phyloP scores from a whole-genome alignment of 2,329 filamentous ascomycete species.

The Calcarisporium arbuscula region DNA sequence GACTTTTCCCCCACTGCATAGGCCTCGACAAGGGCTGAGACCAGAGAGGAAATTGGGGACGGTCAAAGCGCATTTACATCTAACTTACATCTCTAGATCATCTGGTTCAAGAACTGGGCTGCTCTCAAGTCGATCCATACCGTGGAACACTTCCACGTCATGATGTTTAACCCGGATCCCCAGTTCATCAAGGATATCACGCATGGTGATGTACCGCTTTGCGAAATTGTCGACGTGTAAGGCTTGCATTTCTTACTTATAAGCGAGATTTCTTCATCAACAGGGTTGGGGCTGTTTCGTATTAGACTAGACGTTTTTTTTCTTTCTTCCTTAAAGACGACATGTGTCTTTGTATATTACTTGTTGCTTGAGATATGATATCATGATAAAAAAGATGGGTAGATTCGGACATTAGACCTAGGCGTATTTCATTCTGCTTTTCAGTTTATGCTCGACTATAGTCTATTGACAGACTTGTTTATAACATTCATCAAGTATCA shows the following conservation, averaged over 20 bases:
- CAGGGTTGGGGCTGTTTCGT: too few relatives aligned
- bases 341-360: too few relatives aligned
- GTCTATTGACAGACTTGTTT: too few relatives aligned
- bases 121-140: slow-evolving; percentile 77
- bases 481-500: too few relatives aligned
- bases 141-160: slow-evolving; percentile 92
- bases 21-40: neutral
- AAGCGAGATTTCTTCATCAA: too few relatives aligned
- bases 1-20: neutral
- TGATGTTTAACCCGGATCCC: slow-evolving; percentile 72
- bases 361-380: too few relatives aligned
- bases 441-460: too few relatives aligned
- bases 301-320: too few relatives aligned
- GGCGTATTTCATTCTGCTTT: too few relatives aligned
- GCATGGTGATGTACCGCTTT: slow-evolving; percentile 63
- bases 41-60: neutral
- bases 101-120: slow-evolving; percentile 69
- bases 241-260: neutral
- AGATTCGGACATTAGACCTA: too few relatives aligned
- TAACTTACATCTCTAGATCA: slow-evolving; percentile 20
- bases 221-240: slow-evolving; percentile 30
- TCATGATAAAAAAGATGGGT: too few relatives aligned
- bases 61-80: neutral
- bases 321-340: too few relatives aligned
- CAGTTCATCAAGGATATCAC: slow-evolving; percentile 67